Percentiles rank a stretch among this genome's conserved stretches.
Evolutionary conservation across 352 stramenopile genomes (phyloP).

Genomic region (Phytophthora constricta): DNA sequence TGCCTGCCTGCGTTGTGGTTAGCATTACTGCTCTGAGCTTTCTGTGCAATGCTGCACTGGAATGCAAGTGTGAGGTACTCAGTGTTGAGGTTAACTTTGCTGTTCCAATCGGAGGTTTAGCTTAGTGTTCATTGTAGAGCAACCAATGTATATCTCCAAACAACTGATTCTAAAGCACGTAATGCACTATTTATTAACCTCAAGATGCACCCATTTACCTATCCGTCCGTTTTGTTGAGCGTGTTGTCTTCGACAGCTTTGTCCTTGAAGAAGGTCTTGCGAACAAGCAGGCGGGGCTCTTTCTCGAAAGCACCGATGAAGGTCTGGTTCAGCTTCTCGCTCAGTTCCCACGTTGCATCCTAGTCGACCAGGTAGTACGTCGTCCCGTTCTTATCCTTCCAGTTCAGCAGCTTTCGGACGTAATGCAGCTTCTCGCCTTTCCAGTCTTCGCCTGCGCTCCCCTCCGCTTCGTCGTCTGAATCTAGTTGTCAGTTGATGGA

Average conservation of each 20-base stretch:
- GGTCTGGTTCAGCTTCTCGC: not conserved
- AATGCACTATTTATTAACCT: conserved; percentile 6
- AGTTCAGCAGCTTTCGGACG: not conserved
- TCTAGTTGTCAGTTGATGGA: not conserved
- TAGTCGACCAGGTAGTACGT: conserved; percentile 35
- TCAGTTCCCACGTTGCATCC: conserved; percentile 21
- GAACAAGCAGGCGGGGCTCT: conserved; percentile 26
- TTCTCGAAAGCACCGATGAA: conserved; percentile 27
- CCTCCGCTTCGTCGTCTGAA: not conserved
- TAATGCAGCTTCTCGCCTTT: conserved; percentile 4
- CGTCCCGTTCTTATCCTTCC: not conserved
- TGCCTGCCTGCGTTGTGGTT: conserved; percentile 18
- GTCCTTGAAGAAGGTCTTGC: conserved; percentile 26
- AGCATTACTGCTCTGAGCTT: conserved; percentile 36
- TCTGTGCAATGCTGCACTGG: conserved; percentile 13
- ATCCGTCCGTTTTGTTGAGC: conserved; percentile 20
- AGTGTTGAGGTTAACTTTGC: conserved; percentile 17
- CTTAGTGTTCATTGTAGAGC: conserved; percentile 16
- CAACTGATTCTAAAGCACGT: conserved; percentile 1
- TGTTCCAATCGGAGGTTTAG: conserved; percentile 17
- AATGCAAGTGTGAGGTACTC: conserved; percentile 13
- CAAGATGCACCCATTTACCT: not conserved
- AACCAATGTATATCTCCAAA: not conserved
- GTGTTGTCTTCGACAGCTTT: conserved; percentile 26
- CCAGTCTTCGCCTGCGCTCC: not conserved